Conservation (phyloP, 192 early-diverging fungal species). For the Spinellus fusiger region DNA sequence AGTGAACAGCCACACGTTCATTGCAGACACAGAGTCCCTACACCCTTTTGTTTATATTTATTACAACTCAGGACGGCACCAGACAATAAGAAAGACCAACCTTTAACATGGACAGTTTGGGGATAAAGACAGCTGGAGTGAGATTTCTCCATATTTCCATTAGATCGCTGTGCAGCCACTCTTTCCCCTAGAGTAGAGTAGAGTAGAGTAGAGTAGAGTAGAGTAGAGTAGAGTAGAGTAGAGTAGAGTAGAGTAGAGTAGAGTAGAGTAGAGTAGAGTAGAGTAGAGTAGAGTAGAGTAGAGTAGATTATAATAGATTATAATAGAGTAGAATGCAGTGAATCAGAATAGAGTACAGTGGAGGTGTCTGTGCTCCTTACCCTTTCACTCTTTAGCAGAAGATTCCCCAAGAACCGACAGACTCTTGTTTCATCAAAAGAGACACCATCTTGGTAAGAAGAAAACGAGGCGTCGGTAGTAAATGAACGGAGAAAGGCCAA, state of each 20-base stretch:
- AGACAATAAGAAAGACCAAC: too few species aligned
- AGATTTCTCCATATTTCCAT: constrained; percentile 33
- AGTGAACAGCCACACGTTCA: constrained; percentile 15
- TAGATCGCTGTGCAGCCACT: constrained; percentile 37
- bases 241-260: too few species aligned
- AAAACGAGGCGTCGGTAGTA: background rate
- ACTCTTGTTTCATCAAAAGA: background rate
- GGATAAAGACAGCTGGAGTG: constrained; percentile 26
- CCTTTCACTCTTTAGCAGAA: background rate
- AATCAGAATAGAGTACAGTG: background rate
- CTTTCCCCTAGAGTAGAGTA: constrained; percentile 25
- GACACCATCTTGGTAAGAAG: background rate
- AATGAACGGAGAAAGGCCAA: constrained; percentile 2
- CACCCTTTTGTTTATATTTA: constrained; percentile 9
- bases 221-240: too few species aligned
- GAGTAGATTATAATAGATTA: too few species aligned
- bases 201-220: too few species aligned
- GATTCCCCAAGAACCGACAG: background rate
- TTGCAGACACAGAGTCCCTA: background rate
- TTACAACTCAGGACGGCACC: too few species aligned
- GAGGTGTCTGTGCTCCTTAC: background rate
- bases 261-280: too few species aligned
- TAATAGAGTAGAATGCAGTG: too few species aligned
- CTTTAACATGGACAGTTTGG: constrained; percentile 23
- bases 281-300: too few species aligned